A percentile compares a stretch with the other conserved stretches of the same genome.
Conservation (phyloP, 1,139 yeast genomes). For the Hansenula lynferdii region DNA sequence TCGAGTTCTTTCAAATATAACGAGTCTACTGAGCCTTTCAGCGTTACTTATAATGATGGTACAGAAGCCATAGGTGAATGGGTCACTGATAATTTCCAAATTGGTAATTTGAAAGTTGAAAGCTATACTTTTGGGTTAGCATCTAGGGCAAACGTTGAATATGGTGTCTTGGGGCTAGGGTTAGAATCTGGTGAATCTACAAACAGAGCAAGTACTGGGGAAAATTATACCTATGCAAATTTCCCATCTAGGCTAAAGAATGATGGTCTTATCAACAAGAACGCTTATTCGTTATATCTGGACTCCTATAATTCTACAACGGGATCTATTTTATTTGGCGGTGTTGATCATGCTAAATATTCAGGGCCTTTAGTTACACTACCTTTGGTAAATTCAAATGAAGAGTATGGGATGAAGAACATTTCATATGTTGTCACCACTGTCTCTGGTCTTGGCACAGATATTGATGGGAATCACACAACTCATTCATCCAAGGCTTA, state of each 20-base stretch:
- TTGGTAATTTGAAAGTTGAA: neutral
- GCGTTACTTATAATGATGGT: neutral
- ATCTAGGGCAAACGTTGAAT: neutral
- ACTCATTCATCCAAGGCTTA: conserved; percentile 22
- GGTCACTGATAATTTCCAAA: conserved; percentile 5
- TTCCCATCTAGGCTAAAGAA: conserved; percentile 47
- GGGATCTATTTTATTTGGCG: conserved; percentile 50
- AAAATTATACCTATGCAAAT: conserved; percentile 36
- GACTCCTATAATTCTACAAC: conserved; percentile 29
- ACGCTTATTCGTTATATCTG: conserved; percentile 47
- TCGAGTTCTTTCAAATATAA: neutral
- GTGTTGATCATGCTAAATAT: conserved; percentile 45
- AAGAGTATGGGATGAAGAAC: conserved; percentile 11
- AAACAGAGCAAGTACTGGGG: conserved; percentile 7
- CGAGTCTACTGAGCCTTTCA: neutral
- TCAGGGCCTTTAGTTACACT: conserved; percentile 38
- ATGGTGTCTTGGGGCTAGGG: conserved; percentile 10
- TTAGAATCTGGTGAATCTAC: conserved; percentile 19
- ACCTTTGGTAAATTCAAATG: conserved; percentile 30
- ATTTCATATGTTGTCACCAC: conserved; percentile 39
- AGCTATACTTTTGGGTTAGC: neutral
- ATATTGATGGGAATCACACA: conserved; percentile 23
- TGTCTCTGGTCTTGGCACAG: conserved; percentile 34
- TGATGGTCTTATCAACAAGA: conserved; percentile 44
- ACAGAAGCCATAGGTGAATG: conserved; percentile 9